Conservation (phyloP, 306 rosid species). For the Prunus mira region DNA sequence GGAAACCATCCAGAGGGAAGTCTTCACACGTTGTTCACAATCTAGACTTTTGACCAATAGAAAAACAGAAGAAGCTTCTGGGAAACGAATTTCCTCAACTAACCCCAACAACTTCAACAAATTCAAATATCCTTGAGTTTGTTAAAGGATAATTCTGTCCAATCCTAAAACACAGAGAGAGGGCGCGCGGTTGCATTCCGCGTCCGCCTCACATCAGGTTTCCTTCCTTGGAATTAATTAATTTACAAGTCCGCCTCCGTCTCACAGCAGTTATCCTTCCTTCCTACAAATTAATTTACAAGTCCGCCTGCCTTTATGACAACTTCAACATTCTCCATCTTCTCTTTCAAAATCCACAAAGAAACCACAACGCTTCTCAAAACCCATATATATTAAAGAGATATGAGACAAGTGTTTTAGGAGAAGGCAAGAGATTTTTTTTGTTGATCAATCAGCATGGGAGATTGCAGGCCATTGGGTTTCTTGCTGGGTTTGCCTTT, state of each 20-base stretch:
- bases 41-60: background rate
- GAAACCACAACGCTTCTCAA: background rate
- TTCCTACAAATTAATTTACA: too few species aligned
- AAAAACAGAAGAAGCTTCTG: background rate
- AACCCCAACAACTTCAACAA: background rate
- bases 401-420: background rate
- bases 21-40: background rate
- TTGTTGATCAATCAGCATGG: slow-evolving; percentile 26
- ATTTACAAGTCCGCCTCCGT: background rate
- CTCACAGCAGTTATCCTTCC: too few species aligned
- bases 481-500: slow-evolving; percentile 81
- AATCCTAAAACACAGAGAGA: background rate
- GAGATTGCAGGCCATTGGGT: slow-evolving; percentile 79
- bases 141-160: background rate
- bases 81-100: background rate
- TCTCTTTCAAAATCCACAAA: background rate
- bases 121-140: background rate
- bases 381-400: too few species aligned
- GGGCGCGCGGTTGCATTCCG: background rate
- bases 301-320: background rate
- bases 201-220: background rate
- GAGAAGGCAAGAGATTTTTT: background rate
- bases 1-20: background rate
- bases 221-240: background rate
- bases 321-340: background rate